Conservation (phyloP, 805 yeast genomes). For the Candida pseudoglaebosa region DNA sequence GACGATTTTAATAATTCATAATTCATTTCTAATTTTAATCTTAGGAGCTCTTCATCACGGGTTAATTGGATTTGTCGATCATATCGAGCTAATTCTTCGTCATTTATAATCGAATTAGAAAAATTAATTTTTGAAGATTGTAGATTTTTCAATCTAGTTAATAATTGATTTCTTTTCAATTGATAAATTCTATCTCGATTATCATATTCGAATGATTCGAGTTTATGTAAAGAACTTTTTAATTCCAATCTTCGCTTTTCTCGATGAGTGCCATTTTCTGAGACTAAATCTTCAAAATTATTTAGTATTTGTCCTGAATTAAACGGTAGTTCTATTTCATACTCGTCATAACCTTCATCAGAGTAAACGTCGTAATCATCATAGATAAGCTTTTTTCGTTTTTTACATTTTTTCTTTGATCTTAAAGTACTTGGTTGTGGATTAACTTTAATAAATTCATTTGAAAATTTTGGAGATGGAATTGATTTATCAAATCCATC, state of each 20-base stretch:
- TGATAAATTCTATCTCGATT: constrained; percentile 19
- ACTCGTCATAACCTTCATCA: background rate
- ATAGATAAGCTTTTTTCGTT: background rate
- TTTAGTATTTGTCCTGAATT: constrained; percentile 1
- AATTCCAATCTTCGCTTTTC: constrained; percentile 23
- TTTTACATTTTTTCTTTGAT: background rate
- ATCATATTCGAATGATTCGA: constrained; percentile 15
- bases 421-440: background rate
- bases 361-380: background rate
- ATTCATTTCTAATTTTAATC: constrained; percentile 25
- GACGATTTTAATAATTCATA: constrained; percentile 31
- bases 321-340: background rate
- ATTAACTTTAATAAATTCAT: background rate
- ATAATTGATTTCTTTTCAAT: constrained; percentile 19
- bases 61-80: constrained; percentile 16
- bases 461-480: background rate
- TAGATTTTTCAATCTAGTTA: constrained; percentile 22
- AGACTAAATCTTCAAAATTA: constrained; percentile 10
- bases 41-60: constrained; percentile 32
- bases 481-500: constrained; percentile 14
- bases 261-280: constrained; percentile 13
- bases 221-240: constrained; percentile 10
- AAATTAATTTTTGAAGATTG: constrained; percentile 23
- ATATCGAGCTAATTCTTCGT: constrained; percentile 24
- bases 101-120: constrained; percentile 17